phyloP scores from a whole-genome alignment of 2,329 filamentous ascomycete species.

The Phaeosphaeriaceae sp. region DNA sequence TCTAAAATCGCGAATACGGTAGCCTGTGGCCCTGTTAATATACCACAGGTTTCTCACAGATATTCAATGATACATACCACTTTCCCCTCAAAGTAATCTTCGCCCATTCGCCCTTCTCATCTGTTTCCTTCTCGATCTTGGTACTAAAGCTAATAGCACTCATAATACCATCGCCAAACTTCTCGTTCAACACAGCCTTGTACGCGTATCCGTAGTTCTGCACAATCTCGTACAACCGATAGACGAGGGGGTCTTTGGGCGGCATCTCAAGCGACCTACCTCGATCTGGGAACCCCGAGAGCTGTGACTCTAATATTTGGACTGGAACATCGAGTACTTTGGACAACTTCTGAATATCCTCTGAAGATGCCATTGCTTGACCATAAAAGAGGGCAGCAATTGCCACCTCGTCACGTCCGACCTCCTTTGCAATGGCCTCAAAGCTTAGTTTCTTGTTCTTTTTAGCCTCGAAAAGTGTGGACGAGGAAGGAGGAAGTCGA shows the following conservation, averaged over 20 bases:
- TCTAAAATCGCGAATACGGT: slow-evolving; percentile 57
- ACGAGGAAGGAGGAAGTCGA: slow-evolving; percentile 73
- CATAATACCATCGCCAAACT: slow-evolving; percentile 84
- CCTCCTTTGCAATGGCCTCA: slow-evolving; percentile 73
- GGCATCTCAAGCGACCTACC: slow-evolving; percentile 83
- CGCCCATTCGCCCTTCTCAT: slow-evolving; percentile 83
- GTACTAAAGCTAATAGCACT: slow-evolving; percentile 91
- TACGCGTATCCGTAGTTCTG: slow-evolving; percentile 98
- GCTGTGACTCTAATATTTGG: slow-evolving; percentile 63
- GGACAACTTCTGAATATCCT: slow-evolving; percentile 73
- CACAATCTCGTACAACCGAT: slow-evolving; percentile 89
- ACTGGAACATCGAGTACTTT: slow-evolving; percentile 67
- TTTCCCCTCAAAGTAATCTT: slow-evolving; percentile 84
- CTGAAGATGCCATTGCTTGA: slow-evolving; percentile 73
- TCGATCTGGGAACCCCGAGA: slow-evolving; percentile 79
- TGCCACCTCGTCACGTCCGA: slow-evolving; percentile 82
- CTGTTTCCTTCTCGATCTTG: slow-evolving; percentile 91
- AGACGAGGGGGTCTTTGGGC: slow-evolving; percentile 84
- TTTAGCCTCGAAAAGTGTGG: slow-evolving; percentile 82
- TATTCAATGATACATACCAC: slow-evolving; percentile 63
- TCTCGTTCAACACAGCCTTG: slow-evolving; percentile 94
- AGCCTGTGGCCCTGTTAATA: slow-evolving; percentile 47
- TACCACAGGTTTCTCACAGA: background rate
- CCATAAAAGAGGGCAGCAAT: slow-evolving; percentile 91
- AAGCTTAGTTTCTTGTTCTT: slow-evolving; percentile 77